Conservation (phyloP, 768 basidiomycete species). For the Rhizopogon rudus region DNA sequence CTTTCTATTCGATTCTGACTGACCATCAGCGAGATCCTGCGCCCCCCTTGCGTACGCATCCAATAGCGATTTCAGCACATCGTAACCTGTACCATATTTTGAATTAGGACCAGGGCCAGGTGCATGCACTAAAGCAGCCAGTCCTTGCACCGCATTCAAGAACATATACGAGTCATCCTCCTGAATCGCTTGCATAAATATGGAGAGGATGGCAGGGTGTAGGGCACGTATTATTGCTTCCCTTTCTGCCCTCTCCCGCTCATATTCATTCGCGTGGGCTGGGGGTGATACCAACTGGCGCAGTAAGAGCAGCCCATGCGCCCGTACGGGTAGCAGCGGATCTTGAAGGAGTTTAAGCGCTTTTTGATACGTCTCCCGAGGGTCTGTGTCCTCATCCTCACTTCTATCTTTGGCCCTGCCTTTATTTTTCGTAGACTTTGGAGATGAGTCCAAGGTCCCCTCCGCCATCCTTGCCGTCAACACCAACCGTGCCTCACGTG, state of each 20-base stretch:
- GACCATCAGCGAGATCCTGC: constrained; percentile 41
- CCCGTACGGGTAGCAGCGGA: constrained; percentile 88
- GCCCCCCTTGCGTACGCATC: constrained; percentile 55
- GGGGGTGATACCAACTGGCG: constrained; percentile 61
- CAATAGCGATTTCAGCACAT: constrained; percentile 65
- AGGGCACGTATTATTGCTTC: constrained; percentile 52
- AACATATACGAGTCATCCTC: constrained; percentile 97
- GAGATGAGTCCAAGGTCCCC: constrained; percentile 33
- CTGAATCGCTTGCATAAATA: constrained; percentile 80
- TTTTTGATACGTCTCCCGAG: constrained; percentile 75
- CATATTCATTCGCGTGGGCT: constrained; percentile 7
- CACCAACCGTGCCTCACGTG: constrained; percentile 78
- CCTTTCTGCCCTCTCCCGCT: background rate
- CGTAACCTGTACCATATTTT: constrained; percentile 28
- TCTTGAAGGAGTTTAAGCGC: constrained; percentile 88
- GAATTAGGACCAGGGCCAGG: constrained; percentile 37
- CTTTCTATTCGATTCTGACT: constrained; percentile 34
- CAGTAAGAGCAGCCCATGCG: constrained; percentile 83
- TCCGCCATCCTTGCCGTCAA: constrained; percentile 72
- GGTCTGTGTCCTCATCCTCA: constrained; percentile 19
- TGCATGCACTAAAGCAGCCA: constrained; percentile 78
- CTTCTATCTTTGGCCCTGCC: constrained; percentile 26
- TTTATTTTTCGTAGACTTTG: constrained; percentile 11
- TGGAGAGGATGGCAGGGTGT: constrained; percentile 77
- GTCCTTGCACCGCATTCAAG: constrained; percentile 86